A percentile compares a stretch with the other conserved stretches of the same genome.
Evolutionary conservation across 1,284 basidiomycete species (phyloP).

Genomic region (Sparassis latifolia): DNA sequence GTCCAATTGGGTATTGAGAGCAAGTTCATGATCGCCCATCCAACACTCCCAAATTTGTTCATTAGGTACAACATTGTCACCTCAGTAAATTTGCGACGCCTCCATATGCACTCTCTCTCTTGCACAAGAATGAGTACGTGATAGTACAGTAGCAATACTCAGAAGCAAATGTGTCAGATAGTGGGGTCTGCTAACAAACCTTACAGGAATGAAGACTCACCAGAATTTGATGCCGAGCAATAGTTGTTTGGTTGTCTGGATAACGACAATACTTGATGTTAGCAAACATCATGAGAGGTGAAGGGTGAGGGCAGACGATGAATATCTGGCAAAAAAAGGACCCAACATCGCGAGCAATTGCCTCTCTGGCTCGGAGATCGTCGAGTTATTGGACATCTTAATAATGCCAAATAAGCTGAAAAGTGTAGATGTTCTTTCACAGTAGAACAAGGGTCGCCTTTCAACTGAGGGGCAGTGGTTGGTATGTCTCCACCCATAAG

Average conservation of each 20-base stretch:
- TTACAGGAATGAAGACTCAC: background rate
- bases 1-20: too few relatives aligned
- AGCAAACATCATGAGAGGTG: background rate
- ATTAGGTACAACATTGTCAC: background rate
- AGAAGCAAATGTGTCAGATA: background rate
- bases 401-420: too few relatives aligned
- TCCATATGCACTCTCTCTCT: background rate
- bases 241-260: background rate
- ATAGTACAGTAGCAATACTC: background rate
- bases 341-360: too few relatives aligned
- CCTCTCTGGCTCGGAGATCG: too few relatives aligned
- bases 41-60: background rate
- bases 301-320: background rate
- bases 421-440: too few relatives aligned
- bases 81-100: background rate
- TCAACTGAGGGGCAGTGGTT: too few relatives aligned
- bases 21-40: background rate
- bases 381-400: too few relatives aligned
- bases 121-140: background rate
- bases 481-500: too few relatives aligned
- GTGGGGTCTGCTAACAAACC: background rate
- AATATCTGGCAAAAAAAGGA: background rate
- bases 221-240: background rate
- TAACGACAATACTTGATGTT: too few relatives aligned
- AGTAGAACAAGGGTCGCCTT: too few relatives aligned